These are phyloP conservation scores for Yamadazyma scolyti DNA, from an alignment of 805 yeast species.

Conservation along the genomic window DNA sequence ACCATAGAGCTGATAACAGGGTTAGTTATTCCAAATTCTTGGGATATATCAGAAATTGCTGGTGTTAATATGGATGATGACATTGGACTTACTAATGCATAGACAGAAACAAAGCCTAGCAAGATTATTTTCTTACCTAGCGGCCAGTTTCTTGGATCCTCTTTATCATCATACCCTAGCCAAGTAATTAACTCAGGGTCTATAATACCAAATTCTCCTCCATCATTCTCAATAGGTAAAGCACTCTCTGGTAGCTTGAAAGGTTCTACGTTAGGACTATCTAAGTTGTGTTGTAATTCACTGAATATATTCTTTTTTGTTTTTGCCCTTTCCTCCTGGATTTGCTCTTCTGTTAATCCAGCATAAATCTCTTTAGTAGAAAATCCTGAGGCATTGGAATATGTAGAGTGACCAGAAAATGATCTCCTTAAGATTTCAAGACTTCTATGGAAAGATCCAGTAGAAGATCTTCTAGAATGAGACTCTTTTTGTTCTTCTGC, in stretches of 20 bases:
- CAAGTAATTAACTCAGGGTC: slow-evolving; percentile 70
- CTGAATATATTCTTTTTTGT: slow-evolving; percentile 28
- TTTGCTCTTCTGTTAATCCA: slow-evolving; percentile 24
- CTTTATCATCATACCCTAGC: slow-evolving; percentile 60
- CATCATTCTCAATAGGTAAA: slow-evolving; percentile 39
- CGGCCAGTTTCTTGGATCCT: slow-evolving; percentile 65
- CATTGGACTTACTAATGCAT: slow-evolving; percentile 59
- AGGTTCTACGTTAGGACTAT: slow-evolving; percentile 10
- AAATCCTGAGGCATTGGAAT: slow-evolving; percentile 10
- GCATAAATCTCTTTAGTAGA: slow-evolving; percentile 31
- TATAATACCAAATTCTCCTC: slow-evolving; percentile 48
- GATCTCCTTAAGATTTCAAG: slow-evolving; percentile 16
- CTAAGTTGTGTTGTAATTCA: slow-evolving; percentile 18
- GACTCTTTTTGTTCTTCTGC: neutral
- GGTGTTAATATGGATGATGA: slow-evolving; percentile 63
- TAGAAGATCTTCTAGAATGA: slow-evolving; percentile 14
- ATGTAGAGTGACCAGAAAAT: slow-evolving; percentile 10
- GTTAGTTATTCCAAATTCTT: slow-evolving; percentile 39
- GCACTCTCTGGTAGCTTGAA: slow-evolving; percentile 18
- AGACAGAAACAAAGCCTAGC: slow-evolving; percentile 46
- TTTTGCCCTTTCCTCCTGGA: slow-evolving; percentile 25
- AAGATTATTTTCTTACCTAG: slow-evolving; percentile 36
- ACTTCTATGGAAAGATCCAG: slow-evolving; percentile 12
- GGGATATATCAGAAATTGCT: slow-evolving; percentile 48
- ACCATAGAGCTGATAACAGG: slow-evolving; percentile 46